Base-by-base conservation (phyloP, 805 yeast species). In the Lachancea thermotolerans region DNA sequence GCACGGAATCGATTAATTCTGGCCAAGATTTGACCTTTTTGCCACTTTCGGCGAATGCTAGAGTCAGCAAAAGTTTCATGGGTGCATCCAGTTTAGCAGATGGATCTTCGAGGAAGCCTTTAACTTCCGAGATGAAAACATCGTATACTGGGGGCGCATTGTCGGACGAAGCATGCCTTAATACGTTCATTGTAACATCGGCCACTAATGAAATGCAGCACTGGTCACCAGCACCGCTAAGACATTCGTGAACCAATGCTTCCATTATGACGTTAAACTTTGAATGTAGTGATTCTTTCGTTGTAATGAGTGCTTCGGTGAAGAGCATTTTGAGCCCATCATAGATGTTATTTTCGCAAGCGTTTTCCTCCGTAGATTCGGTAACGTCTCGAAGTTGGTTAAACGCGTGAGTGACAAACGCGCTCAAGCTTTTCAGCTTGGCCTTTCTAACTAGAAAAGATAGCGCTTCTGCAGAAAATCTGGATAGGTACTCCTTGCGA, bases 381-480 rank as follows among this genome's bases (percentile, higher is more conserved):
- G 25, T 7, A 21, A 21, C 25, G 25, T 65, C 41, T 4, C 37
- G 14, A 63, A 66, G 25, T 35, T 68, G 69, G 28, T 61, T 53
- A 39, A 77, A 69, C 2, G 75, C 60, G 49, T 59, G 69, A 2
- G 66, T 56, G 8, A 85, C 67, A 37, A 85, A 74, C 0, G 52
- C 46, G 1, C 59, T 55, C 39, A 89, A 65, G 6, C 74, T 66
- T 0, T 71, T 71, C 0, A 70, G 60, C 18, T 72, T 70, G 49
- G 85, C 72, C 61, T 86, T 86, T 58, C 93, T 78, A 9, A 91
- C 69, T 46, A 91, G 68, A 55, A 85, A 93, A 0, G 97, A 85
- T 38, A 91, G 63, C 0, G 96, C 93, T 63, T 91, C 97, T 0
- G 96, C 89, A 16, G 95, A 81, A 56, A 91, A 93, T 49, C 95